A percentile compares a stretch with the other conserved stretches of the same genome.
These are phyloP conservation scores for Podospora pseudoanserina DNA, from an alignment of 495 filamentous ascomycete species.

Conservation along the genomic window DNA sequence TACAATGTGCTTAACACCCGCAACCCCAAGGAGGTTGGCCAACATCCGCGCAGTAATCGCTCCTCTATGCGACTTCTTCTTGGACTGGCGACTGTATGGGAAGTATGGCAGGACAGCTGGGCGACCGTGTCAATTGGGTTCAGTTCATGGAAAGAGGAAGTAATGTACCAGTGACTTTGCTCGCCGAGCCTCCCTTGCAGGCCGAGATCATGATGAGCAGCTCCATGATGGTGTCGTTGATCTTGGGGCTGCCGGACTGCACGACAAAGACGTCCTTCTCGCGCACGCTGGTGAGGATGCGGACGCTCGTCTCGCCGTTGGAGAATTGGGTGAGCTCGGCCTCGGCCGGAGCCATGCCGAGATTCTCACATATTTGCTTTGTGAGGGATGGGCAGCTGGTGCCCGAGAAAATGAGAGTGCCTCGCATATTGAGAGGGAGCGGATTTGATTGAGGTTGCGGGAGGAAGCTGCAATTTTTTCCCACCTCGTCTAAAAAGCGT, in stretches of 20 bases:
- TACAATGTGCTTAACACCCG: slow-evolving; percentile 94
- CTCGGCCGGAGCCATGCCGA: slow-evolving; percentile 54
- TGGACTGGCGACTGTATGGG: slow-evolving; percentile 96
- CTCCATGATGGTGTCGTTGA: slow-evolving; percentile 99
- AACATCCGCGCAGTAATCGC: slow-evolving; percentile 97
- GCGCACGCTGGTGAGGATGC: slow-evolving; percentile 87
- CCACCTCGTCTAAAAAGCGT: slow-evolving; percentile 12
- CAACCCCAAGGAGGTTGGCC: slow-evolving; percentile 87
- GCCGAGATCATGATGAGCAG: slow-evolving; percentile 97
- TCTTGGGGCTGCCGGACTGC: slow-evolving; percentile 92
- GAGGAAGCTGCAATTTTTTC: slow-evolving; percentile 8
- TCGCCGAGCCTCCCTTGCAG: slow-evolving; percentile 95
- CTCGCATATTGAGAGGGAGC: slow-evolving; percentile 44
- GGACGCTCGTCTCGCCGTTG: slow-evolving; percentile 90
- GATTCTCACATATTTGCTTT: slow-evolving; percentile 55
- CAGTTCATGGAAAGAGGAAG: slow-evolving; percentile 15
- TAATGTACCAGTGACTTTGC: slow-evolving; percentile 88
- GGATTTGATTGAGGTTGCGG: slow-evolving; percentile 6
- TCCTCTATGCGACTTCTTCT: slow-evolving; percentile 96
- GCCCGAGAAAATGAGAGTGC: slow-evolving; percentile 56
- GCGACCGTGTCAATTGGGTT: slow-evolving; percentile 7
- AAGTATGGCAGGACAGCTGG: slow-evolving; percentile 97
- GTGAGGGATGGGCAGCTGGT: slow-evolving; percentile 55
- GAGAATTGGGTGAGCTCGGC: slow-evolving; percentile 59
- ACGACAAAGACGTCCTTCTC: slow-evolving; percentile 99